A percentile compares a stretch with the other conserved stretches of the same genome.
Evolutionary conservation across 345 rosid species (phyloP).

Genomic region (Trapa incisa): DNA sequence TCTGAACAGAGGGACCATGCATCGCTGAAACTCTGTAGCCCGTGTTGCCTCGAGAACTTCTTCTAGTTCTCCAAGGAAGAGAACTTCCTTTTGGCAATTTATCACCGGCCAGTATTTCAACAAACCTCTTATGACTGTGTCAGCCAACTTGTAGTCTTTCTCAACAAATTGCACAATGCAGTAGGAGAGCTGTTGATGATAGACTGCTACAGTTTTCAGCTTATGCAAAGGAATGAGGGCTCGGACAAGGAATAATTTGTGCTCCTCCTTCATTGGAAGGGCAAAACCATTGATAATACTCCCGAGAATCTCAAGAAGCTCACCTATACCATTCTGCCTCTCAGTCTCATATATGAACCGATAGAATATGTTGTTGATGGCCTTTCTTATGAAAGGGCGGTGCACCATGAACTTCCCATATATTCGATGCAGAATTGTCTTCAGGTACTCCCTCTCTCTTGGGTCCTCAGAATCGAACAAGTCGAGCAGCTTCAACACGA

Average conservation of each 20-base stretch:
- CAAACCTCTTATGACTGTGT: constrained; percentile 36
- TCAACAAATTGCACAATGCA: constrained; percentile 39
- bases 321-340: constrained; percentile 39
- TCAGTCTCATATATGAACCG: constrained; percentile 39
- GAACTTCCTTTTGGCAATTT: constrained; percentile 41
- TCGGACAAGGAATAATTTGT: constrained; percentile 34
- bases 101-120: constrained; percentile 41
- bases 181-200: constrained; percentile 40
- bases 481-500: constrained; percentile 36
- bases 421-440: constrained; percentile 38
- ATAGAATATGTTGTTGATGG: constrained; percentile 32
- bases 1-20: constrained; percentile 39
- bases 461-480: constrained; percentile 45
- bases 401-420: constrained; percentile 46
- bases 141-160: constrained; percentile 40
- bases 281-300: constrained; percentile 46
- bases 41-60: constrained; percentile 40
- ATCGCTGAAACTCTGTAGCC: constrained; percentile 35
- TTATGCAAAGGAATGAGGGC: constrained; percentile 43
- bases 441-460: constrained; percentile 38
- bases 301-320: constrained; percentile 39
- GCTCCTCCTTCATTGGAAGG: constrained; percentile 43
- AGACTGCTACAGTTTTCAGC: constrained; percentile 23
- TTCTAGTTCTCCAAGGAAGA: constrained; percentile 44
- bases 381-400: constrained; percentile 43